Evolutionary conservation across 2,329 filamentous ascomycete genomes (phyloP).

Genomic region (Bipolaris victoriae): DNA sequence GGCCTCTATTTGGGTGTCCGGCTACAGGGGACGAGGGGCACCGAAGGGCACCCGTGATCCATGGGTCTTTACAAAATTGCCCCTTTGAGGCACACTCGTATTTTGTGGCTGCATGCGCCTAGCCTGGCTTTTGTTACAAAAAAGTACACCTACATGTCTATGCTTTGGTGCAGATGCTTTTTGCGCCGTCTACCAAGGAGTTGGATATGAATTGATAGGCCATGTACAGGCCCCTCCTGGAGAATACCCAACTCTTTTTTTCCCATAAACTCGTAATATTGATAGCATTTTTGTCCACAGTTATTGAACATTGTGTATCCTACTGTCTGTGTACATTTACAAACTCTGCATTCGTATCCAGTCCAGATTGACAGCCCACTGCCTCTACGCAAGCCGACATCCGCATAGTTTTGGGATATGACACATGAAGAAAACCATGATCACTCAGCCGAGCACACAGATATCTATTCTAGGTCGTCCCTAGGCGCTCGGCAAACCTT

Average conservation of each 20-base stretch:
- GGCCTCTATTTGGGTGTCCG: background rate
- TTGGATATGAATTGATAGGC: background rate
- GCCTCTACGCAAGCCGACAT: no score
- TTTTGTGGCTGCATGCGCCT: background rate
- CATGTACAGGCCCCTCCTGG: background rate
- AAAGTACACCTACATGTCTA: background rate
- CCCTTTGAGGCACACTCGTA: background rate
- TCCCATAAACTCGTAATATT: background rate
- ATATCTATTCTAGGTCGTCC: no score
- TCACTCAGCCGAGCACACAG: background rate
- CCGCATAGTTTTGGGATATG: no score
- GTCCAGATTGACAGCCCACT: background rate
- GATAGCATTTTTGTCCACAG: background rate
- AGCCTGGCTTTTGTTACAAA: background rate
- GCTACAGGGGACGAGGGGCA: conserved; percentile 1
- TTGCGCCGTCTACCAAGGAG: background rate
- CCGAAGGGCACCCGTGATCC: conserved; percentile 1
- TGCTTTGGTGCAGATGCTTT: background rate
- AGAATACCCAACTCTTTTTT: no score
- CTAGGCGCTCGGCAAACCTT: conserved; percentile 11
- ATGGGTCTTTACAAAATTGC: conserved; percentile 3
- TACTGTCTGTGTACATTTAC: background rate
- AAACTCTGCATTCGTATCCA: background rate
- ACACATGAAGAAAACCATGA: no score
- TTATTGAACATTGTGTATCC: background rate